Evolutionary conservation across 441 rosid species (phyloP).

Genomic region (Eruca vesicaria): DNA sequence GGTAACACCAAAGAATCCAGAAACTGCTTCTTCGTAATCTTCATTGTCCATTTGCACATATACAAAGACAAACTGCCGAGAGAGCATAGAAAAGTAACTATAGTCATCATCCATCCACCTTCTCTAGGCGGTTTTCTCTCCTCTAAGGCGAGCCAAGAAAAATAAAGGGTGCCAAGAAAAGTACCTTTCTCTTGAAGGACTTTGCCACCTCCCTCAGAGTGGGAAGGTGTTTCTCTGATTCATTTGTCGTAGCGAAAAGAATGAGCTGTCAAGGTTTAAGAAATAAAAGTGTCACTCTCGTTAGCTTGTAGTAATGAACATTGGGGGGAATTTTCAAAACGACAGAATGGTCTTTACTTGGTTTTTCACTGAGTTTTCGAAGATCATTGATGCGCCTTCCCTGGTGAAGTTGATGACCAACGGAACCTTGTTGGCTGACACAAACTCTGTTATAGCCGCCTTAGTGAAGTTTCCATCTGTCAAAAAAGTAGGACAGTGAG

Average conservation of each 20-base stretch:
- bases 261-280: conserved; percentile 49
- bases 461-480: conserved; percentile 55
- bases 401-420: conserved; percentile 72
- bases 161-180: background rate
- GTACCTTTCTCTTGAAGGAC: conserved; percentile 89
- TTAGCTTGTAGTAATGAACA: conserved; percentile 1
- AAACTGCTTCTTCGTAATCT: conserved; percentile 84
- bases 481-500: conserved; percentile 23
- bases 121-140: background rate
- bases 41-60: conserved; percentile 87
- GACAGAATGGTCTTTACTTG: conserved; percentile 70
- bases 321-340: background rate
- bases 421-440: conserved; percentile 82
- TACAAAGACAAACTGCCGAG: conserved; percentile 77
- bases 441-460: conserved; percentile 53
- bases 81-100: background rate
- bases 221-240: conserved; percentile 68
- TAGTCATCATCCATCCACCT: conserved; percentile 24
- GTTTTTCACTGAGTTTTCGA: conserved; percentile 74
- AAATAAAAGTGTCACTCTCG: background rate
- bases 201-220: conserved; percentile 74
- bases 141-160: background rate
- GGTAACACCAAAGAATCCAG: conserved; percentile 83
- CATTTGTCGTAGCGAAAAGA: conserved; percentile 66
- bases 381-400: conserved; percentile 73